A percentile compares a stretch with the other conserved stretches of the same genome.
Evolutionary conservation across 2,329 filamentous ascomycete genomes (phyloP).

Genomic region (Epichloe festucae): DNA sequence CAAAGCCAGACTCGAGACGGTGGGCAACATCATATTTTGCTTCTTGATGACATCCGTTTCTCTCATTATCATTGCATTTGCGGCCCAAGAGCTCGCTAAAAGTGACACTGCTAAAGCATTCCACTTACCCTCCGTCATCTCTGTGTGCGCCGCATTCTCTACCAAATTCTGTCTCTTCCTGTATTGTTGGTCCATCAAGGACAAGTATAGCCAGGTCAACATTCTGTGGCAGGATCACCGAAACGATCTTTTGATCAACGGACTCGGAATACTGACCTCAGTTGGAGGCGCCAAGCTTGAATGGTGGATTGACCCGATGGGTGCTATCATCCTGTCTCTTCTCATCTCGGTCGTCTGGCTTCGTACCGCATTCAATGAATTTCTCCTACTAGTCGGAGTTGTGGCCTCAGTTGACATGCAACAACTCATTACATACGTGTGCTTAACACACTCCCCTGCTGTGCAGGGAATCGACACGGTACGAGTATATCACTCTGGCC

Average conservation of each 20-base stretch:
- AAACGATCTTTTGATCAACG: constrained; percentile 95
- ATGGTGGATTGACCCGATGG: constrained; percentile 94
- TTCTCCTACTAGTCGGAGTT: constrained; percentile 81
- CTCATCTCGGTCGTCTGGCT: constrained; percentile 74
- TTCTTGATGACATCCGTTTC: constrained; percentile 93
- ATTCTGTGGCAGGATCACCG: constrained; percentile 96
- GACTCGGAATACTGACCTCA: constrained; percentile 79
- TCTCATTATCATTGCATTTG: constrained; percentile 83
- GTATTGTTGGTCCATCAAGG: constrained; percentile 83
- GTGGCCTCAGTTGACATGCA: constrained; percentile 74
- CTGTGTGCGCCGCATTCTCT: constrained; percentile 68
- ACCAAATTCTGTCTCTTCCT: constrained; percentile 78
- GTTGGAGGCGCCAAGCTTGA: constrained; percentile 78
- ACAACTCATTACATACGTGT: constrained; percentile 83
- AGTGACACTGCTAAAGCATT: constrained; percentile 49
- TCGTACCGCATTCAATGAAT: constrained; percentile 75
- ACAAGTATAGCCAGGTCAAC: constrained; percentile 81
- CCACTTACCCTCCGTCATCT: constrained; percentile 71
- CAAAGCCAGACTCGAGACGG: constrained; percentile 87
- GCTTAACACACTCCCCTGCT: constrained; percentile 79
- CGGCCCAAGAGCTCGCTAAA: constrained; percentile 53
- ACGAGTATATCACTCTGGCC: constrained; percentile 80
- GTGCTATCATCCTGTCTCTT: constrained; percentile 70
- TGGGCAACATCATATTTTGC: constrained; percentile 92
- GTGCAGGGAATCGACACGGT: constrained; percentile 90